Conservation (phyloP, 2,329 filamentous ascomycete genomes). For the Decorospora gaudefroyi region DNA sequence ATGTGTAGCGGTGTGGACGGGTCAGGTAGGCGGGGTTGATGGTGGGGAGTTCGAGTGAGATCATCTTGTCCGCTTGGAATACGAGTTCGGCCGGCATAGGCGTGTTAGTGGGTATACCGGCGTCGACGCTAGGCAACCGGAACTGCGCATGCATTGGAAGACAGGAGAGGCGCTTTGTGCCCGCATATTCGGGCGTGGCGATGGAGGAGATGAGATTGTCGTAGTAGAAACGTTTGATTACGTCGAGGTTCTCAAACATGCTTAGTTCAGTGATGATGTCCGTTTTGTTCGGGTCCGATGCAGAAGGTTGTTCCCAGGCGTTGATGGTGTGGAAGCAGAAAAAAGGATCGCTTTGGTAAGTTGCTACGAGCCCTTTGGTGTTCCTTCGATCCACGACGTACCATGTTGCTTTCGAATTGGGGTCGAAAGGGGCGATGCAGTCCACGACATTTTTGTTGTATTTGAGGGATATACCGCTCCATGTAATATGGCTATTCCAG, state of each 20-base stretch:
- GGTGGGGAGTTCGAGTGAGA: slow-evolving; percentile 63
- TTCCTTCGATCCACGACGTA: slow-evolving; percentile 71
- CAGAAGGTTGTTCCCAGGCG: slow-evolving; percentile 66
- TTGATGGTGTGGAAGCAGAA: slow-evolving; percentile 85
- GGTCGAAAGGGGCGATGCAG: slow-evolving; percentile 67
- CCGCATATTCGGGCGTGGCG: slow-evolving; percentile 18
- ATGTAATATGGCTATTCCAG: slow-evolving; percentile 66
- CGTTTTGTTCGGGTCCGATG: slow-evolving; percentile 42
- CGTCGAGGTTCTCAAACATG: slow-evolving; percentile 65
- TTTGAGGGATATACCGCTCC: slow-evolving; percentile 63
- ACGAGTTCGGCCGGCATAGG: slow-evolving; percentile 16
- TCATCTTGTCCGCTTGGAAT: slow-evolving; percentile 48
- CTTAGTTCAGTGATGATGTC: slow-evolving; percentile 69
- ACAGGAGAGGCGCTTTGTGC: slow-evolving; percentile 32
- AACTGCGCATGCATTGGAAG: slow-evolving; percentile 40
- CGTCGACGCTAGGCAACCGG: slow-evolving; percentile 43
- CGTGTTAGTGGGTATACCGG: slow-evolving; percentile 17
- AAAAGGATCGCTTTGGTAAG: slow-evolving; percentile 68
- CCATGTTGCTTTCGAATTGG: slow-evolving; percentile 65
- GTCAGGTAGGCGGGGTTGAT: slow-evolving; percentile 64
- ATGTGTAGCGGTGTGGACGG: slow-evolving; percentile 63
- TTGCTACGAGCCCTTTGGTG: slow-evolving; percentile 67
- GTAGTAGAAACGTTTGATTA: slow-evolving; percentile 71
- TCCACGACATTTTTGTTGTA: slow-evolving; percentile 71
- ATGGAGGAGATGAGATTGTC: slow-evolving; percentile 38